phyloP scores from a whole-genome alignment of 306 rosid genomes.

The Vigna trinervia region DNA sequence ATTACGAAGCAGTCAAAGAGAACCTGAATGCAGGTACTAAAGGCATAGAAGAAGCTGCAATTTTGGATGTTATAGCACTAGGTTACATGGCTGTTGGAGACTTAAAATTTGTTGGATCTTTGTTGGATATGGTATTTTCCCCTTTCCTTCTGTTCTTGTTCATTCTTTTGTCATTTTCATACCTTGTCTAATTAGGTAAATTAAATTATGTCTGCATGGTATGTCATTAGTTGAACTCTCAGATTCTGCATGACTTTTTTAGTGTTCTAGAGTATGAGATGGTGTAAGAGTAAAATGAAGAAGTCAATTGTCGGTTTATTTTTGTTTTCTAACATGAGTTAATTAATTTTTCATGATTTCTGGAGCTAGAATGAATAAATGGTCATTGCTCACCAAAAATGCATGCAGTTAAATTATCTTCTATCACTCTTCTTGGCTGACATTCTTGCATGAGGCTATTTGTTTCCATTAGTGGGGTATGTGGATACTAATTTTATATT shows the following conservation, averaged over 20 bases:
- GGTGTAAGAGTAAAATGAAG: neutral
- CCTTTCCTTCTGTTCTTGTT: neutral
- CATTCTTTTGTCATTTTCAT: conserved; percentile 40
- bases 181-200: conserved; percentile 19
- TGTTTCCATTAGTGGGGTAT: conserved; percentile 9
- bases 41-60: conserved; percentile 89
- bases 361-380: conserved; percentile 34
- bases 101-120: conserved; percentile 59
- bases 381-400: conserved; percentile 7
- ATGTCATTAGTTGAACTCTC: conserved; percentile 27
- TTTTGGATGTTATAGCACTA: conserved; percentile 71
- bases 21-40: conserved; percentile 62
- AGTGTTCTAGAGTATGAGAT: neutral
- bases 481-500: neutral
- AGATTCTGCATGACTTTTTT: conserved; percentile 11
- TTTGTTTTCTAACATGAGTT: neutral
- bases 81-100: conserved; percentile 89
- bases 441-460: conserved; percentile 21
- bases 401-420: conserved; percentile 25
- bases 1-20: conserved; percentile 81
- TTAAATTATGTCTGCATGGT: conserved; percentile 10
- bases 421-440: conserved; percentile 14
- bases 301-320: conserved; percentile 24
- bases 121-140: conserved; percentile 63
- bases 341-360: conserved; percentile 24